A percentile compares a stretch with the other conserved stretches of the same genome.
Evolutionary conservation across 352 stramenopile species (phyloP).

Genomic region (Globisporangium uncinulatum): DNA sequence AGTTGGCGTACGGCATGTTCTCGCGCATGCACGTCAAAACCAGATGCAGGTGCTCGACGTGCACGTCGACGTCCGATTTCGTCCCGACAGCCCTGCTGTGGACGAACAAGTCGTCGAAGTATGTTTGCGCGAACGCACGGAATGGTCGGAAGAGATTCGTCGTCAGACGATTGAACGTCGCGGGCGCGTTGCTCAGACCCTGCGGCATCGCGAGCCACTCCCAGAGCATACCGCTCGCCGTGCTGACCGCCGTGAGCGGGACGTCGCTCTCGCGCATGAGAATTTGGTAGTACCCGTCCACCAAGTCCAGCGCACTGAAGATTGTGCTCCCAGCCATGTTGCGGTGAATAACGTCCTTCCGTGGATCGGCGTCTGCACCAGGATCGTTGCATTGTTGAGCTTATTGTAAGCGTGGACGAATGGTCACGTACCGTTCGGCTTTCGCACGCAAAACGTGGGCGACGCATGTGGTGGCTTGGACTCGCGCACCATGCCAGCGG

Average conservation of each 20-base stretch:
- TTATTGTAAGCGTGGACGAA: conserved; percentile 36
- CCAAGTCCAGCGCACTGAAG: conserved; percentile 25
- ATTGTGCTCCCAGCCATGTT: conserved; percentile 21
- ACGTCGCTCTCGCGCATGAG: conserved; percentile 16
- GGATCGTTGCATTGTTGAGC: conserved; percentile 22
- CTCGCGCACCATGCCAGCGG: conserved; percentile 14
- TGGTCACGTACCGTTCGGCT: conserved; percentile 15
- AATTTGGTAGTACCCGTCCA: conserved; percentile 26
- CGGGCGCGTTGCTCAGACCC: conserved; percentile 17
- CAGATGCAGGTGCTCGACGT: neutral
- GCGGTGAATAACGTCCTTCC: conserved; percentile 22
- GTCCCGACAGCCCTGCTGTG: neutral
- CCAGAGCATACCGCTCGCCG: conserved; percentile 17
- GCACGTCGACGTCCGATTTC: neutral
- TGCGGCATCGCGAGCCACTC: conserved; percentile 24
- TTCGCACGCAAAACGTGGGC: conserved; percentile 23
- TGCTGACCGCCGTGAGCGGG: conserved; percentile 16
- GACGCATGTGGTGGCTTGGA: conserved; percentile 16
- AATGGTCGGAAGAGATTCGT: neutral
- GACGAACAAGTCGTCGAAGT: conserved; percentile 5
- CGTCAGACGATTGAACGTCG: conserved; percentile 22
- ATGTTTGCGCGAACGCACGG: neutral
- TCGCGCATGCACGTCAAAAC: neutral
- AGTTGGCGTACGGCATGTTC: neutral
- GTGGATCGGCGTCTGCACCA: conserved; percentile 22